Conservation (phyloP, 2,329 filamentous ascomycete species). For the Bipolaris zeicola region DNA sequence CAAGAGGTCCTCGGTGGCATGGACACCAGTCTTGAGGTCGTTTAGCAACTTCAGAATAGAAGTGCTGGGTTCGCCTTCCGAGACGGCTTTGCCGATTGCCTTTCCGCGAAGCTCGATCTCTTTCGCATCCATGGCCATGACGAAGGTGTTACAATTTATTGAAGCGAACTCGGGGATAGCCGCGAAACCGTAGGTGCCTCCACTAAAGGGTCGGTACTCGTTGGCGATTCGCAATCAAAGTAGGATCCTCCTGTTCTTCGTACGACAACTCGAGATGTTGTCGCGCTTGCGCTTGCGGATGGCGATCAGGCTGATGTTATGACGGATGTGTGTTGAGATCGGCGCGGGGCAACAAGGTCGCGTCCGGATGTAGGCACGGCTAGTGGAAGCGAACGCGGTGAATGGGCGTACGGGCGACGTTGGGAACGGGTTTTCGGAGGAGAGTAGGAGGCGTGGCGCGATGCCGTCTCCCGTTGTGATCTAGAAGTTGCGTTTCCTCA, state of each 20-base stretch:
- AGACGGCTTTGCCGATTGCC: slow-evolving; percentile 78
- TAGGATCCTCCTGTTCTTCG: not conserved
- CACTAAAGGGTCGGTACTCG: not conserved
- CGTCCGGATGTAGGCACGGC: slow-evolving; percentile 9
- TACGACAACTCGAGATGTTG: not conserved
- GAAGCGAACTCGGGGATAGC: not conserved
- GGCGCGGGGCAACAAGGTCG: slow-evolving; percentile 15
- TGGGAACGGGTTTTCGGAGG: not conserved
- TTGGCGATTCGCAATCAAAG: not conserved
- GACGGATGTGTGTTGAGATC: slow-evolving; percentile 4
- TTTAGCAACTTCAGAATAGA: slow-evolving; percentile 76
- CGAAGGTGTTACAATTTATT: slow-evolving; percentile 5
- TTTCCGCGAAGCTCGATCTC: slow-evolving; percentile 79
- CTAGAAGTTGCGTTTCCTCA: slow-evolving; percentile 23
- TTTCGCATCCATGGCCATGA: slow-evolving; percentile 72
- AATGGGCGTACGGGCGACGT: not conserved
- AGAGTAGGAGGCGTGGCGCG: slow-evolving; percentile 4
- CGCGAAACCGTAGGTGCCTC: slow-evolving; percentile 1
- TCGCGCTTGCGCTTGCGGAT: slow-evolving; percentile 1
- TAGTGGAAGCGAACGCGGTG: not conserved
- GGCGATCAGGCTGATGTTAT: slow-evolving; percentile 8
- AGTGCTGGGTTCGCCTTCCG: slow-evolving; percentile 73
- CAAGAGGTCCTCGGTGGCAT: slow-evolving; percentile 86
- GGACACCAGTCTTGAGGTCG: slow-evolving; percentile 77
- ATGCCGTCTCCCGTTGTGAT: slow-evolving; percentile 8